Evolutionary conservation across 2,329 filamentous ascomycete genomes (phyloP), one percentile per base, ranked within the genome.

Genomic region (Laburnicola sp.): DNA sequence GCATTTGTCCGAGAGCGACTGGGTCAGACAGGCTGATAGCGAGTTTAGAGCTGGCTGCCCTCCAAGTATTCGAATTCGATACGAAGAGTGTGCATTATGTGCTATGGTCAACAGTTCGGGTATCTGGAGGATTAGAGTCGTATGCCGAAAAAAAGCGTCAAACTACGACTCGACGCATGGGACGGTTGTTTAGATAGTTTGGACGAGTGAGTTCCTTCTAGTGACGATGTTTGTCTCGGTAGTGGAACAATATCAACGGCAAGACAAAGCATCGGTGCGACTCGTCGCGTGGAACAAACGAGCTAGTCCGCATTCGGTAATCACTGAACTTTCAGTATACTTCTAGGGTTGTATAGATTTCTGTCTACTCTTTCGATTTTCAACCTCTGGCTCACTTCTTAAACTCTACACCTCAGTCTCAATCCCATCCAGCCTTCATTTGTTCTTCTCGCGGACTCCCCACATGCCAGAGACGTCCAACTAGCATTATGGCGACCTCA

Each of bases 221-320:
- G 7, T n/a, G 45, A 21, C 26, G 23, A n/a, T 11, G 10, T 41
- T 7, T 32, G 37, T 26, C 2, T 22, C 35, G 50, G 46, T 56
- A 42, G 46, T 32, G 37, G 67, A 70, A 71, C 69, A 72, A 72
- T 68, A 64, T 53, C 46, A 71, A 71, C 57, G 45, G 40, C 50
- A 48, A 60, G n/a, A 66, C 62, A 69, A 68, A 58, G 62, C 43
- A 37, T n/a, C 8, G 32, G 23, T 30, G 43, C 34, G 30, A 30
- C 7, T 56, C 28, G 38, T 28, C 39, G 39, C 45, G 42, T 51
- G 16, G 34, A 27, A 35, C 38, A 26, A 37, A 36, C 25, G 16
- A 36, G 39, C 61, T 68, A 64, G 50, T 48, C 61, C 49, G 10
- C n/a, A 56, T 57, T 28, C 43, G 51, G 57, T 22, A 59, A 50